Base-by-base conservation (phyloP, 108 stramenopile genomes). In the Discostella pseudostelligera region DNA sequence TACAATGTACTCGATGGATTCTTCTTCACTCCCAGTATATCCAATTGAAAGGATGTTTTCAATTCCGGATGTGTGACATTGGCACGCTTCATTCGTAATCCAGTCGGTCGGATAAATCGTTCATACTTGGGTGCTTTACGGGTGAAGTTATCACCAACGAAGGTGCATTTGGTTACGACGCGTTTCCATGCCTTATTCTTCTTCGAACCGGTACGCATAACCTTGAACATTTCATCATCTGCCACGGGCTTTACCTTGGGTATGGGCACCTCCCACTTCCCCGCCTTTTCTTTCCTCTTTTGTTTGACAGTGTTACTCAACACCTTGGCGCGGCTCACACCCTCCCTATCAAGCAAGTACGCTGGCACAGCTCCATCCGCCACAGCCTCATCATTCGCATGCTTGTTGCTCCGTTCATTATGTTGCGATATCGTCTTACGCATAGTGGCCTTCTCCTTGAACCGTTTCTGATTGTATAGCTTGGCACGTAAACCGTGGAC, bases 11-110 rank as follows among this genome's bases (percentile, higher is more conserved):
- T 86, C 37, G 86, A 87, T 4, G 99, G 99, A 82, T 99, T 99
- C 84, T 99, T 99, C 84, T 98, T 98, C 24, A 99, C 99, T 17
- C 97, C 96, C 21, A 99, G 58, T 56, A 99, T 98, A 74, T 98
- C 97, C 75, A 99, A 73, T 70, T 96, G 96, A 72, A 99, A 98
- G 37, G 96, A 98, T 8, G 99, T 95, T 72, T 99, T 96, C 21
- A 99, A 86, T 75, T 99, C 99, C 5, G 99, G 99, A 85, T 99
- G 99, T 1, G 99, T 99, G 39, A 99, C 97, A 78, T 99, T 96
- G 21, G 99, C 97, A 72, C 96, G 95, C 72, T 97, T 98, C 87
- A 98, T 95, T 39, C 99, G 86, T 55, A 99, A 78, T 40, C 96
- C 99, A 2, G 83, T 89, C 19, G 99, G 99, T 0, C 99, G 94